Evolutionary conservation across 345 rosid species (phyloP), one percentile per base, ranked within the genome.

Genomic region (Citrus australasica): DNA sequence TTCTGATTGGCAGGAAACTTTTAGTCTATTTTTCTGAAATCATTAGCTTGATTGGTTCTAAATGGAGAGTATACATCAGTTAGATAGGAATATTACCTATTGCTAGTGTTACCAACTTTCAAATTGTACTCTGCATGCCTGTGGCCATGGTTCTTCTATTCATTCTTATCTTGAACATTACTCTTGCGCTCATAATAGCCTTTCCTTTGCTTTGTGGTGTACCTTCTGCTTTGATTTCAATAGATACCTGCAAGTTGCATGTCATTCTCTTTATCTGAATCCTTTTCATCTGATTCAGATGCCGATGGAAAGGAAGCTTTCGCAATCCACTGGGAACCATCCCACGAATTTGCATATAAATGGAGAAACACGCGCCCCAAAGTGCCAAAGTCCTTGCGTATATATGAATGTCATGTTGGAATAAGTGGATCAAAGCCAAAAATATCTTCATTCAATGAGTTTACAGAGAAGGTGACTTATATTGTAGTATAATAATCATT

Each of bases 281-380:
- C 64, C 10, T 69, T 69, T 82, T 78, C 48, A 33, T 76, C 59
- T 58, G 73, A 27, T 53, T 46, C 82, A 93, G 98, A 88, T 83
- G 88, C 87, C 11, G 91, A 88, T 59, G 98, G 90, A 61, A 87
- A 89, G 59, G 93, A 91, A 88, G 90, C 93, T 77, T 95, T 84
- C 71, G 99, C 99, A 53, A 84, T 93, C 81, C 99, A 95, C 77
- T 95, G 99, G 99, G 98, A 95, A 78, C 99, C 97, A 51, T 83
- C 99, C 60, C 98, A 94, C 55, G 95, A 93, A 75, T 59, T 66
- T 80, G 91, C 88, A 66, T 90, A 90, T 86, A 92, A 92, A 82
- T 95, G 99, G 97, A 95, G 89, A 76, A 72, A 89, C 83, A 22
- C 87, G 71, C 76, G 69, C 62, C 96, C 93, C 11, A 76, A 88